phyloP scores from a whole-genome alignment of 75 land plant genomes.

The Sequoia sempervirens region DNA sequence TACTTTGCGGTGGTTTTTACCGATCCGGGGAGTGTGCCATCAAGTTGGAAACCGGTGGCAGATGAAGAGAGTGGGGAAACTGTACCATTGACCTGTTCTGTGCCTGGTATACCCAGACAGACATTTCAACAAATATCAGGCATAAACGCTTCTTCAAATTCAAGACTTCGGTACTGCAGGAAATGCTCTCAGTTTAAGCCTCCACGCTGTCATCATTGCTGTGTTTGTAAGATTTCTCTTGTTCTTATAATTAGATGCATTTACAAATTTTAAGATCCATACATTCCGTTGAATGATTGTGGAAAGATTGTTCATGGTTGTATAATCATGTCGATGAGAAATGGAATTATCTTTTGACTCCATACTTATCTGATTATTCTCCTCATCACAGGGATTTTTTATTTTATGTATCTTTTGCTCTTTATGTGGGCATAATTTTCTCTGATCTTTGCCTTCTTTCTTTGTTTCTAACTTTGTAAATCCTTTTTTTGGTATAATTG shows the following conservation, averaged over 20 bases:
- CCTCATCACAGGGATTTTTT: background rate
- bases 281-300: background rate
- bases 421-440: background rate
- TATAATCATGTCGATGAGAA: background rate
- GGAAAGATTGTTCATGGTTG: background rate
- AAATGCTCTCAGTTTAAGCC: constrained; percentile 51
- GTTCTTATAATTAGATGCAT: background rate
- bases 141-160: constrained; percentile 6
- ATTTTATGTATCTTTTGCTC: background rate
- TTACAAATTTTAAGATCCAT: background rate
- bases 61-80: constrained; percentile 55
- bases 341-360: background rate
- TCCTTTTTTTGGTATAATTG: background rate
- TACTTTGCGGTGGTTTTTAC: constrained; percentile 64
- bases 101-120: background rate
- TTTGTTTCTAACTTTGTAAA: background rate
- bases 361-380: background rate
- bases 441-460: background rate
- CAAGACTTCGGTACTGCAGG: constrained; percentile 35
- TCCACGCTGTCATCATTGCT: constrained; percentile 83
- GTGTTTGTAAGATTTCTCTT: constrained; percentile 57
- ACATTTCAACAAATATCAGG: background rate
- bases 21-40: constrained; percentile 85
- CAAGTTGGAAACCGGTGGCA: constrained; percentile 53
- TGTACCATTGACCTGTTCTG: constrained; percentile 16